Base-by-base conservation (phyloP, 345 rosid genomes). In the Eucalyptus pauciflora region DNA sequence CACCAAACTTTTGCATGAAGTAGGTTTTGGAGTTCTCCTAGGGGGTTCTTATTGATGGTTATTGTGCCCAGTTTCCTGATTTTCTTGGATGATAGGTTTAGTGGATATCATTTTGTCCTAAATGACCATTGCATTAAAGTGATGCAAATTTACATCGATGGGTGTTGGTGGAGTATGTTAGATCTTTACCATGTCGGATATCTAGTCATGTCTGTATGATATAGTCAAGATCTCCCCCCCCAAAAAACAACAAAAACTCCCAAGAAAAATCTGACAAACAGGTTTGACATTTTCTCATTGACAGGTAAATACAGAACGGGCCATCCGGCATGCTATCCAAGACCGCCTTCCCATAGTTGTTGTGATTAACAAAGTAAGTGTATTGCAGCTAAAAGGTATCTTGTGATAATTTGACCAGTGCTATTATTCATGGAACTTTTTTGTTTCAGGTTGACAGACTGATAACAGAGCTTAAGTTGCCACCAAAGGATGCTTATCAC, bases 401-500 rank as follows among this genome's bases (percentile, higher is more conserved):
- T 22, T 76, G 48, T 86, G 58, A 31, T 51, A 17, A 48, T 48
- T 46, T 50, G 41, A 17, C 43, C 2, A 27, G 43, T 51, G 56
- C 43, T 83, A 49, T 51, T 86, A 41, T 20, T 86, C 37, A 18
- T 10, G 86, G 48, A 86, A 69, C 58, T 20, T 41, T 41, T 76
- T 76, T 76, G 85, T 87, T 83, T 88, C 89, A 98, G 99, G 99
- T 98, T 93, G 99, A 98, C 93, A 93, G 97, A 91, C 93, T 98
- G 91, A 98, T 98, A 90, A 95, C 99, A 79, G 99, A 96, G 92
- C 98, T 98, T 89, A 97, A 98, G 90, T 90, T 98, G 91, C 99
- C 99, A 13, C 99, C 99, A 87, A 97, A 94, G 93, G 99, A 98
- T 94, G 99, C 99, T 88, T 98, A 98, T 90, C 96, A 96, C 89